Base-by-base conservation (phyloP, 208 protist genomes). In the Leishmania guyanensis region DNA sequence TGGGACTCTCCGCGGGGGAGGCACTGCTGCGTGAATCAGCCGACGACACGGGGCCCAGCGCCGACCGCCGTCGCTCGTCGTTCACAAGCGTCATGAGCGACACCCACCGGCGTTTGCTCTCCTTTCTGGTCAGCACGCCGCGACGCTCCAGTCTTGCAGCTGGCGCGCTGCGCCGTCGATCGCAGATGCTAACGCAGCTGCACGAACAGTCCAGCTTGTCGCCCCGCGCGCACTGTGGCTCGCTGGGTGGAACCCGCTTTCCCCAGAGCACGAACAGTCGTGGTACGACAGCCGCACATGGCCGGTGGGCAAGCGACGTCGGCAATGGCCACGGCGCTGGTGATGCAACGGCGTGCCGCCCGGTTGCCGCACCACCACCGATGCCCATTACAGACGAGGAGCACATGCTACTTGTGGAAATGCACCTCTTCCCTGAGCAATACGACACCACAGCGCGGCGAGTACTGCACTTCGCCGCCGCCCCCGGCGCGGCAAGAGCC, bases 381-480 rank as follows among this genome's bases (percentile, higher is more conserved):
- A 65, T 60, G 17, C 84, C 86, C 65, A 78, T 86, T 17, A 90
- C 84, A 20, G 84, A 90, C 17, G 89, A 92, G 68, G 83, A 90
- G 72, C 91, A 93, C 83, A 60, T 93, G 72, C 81, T 88, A 81
- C 84, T 90, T 3, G 85, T 97, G 39, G 65, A 70, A 33, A 82
- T 89, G 66, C 94, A 92, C 53, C 84, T 97, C 2, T 84, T 90
- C 26, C 90, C 90, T 1, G 88, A 93, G 58, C 81, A 81, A 66
- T 82, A 80, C 62, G 84, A 90, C 29, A 62, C 1, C 56, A 43
- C 58, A n/a, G 33, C 39, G n/a, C 74, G 80, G 10, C 62, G 72
- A 6, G 66, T n/a, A 66, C 53, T 62, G 33, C 84, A 53, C 68
- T 74, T 85, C 68, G 75, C 75, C 1, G 50, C 36, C n/a, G 68